A percentile compares a stretch with the other conserved stretches of the same genome.
These are phyloP conservation scores for Albatrellus ellisii DNA, from an alignment of 768 basidiomycete genomes.

Conservation along the genomic window DNA sequence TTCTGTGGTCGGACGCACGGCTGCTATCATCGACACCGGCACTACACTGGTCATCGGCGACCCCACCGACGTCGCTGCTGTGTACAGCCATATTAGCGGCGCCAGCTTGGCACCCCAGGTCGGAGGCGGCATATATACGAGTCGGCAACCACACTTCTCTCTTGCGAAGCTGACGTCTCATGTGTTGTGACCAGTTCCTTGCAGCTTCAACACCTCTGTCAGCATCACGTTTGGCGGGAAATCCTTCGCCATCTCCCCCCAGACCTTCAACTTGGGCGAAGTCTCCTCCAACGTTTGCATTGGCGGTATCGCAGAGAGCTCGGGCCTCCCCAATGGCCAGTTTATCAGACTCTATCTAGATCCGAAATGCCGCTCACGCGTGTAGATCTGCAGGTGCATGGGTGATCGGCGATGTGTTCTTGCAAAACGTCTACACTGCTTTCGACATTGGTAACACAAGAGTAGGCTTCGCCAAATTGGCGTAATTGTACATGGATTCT, in stretches of 20 bases:
- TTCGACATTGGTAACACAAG: conserved; percentile 8
- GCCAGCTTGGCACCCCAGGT: conserved; percentile 4
- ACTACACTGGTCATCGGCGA: conserved; percentile 21
- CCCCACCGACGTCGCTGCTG: conserved; percentile 10
- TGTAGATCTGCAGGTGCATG: not conserved
- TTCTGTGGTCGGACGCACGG: conserved; percentile 2
- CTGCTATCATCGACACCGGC: conserved; percentile 19
- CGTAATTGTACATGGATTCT: too few species aligned
- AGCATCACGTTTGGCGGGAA: conserved; percentile 19
- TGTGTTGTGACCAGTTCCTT: conserved; percentile 9
- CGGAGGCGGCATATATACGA: conserved; percentile 19
- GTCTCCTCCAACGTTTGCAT: conserved; percentile 14
- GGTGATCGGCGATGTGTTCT: conserved; percentile 6
- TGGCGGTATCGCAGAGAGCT: conserved; percentile 8
- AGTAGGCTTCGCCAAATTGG: conserved; percentile 7
- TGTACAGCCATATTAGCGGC: conserved; percentile 20
- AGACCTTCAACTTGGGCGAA: conserved; percentile 17
- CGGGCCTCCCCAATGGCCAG: not conserved
- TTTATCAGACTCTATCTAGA: not conserved
- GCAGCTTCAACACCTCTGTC: conserved; percentile 12
- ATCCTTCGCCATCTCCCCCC: conserved; percentile 15
- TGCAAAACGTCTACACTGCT: conserved; percentile 7
- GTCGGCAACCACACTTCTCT: not conserved
- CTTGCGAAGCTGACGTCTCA: not conserved
- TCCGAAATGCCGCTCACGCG: not conserved